These are phyloP conservation scores for Sindora glabra DNA, from an alignment of 306 rosid species.

Conservation along the genomic window DNA sequence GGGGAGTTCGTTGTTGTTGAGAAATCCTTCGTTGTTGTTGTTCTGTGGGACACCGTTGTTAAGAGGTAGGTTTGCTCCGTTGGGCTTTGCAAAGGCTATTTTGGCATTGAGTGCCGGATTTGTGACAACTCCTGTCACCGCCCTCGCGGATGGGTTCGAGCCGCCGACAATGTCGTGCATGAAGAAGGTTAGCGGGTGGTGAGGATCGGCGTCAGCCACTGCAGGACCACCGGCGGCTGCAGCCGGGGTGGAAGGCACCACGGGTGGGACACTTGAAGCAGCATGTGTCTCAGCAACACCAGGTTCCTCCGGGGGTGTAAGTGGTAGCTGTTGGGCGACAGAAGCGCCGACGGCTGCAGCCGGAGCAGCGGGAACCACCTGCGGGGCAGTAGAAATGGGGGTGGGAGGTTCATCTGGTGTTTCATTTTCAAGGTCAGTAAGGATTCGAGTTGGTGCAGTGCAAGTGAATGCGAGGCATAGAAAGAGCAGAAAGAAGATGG, in stretches of 20 bases:
- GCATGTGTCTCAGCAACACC: slow-evolving; percentile 12
- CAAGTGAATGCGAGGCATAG: slow-evolving; percentile 15
- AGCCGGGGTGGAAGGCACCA: not conserved
- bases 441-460: slow-evolving; percentile 29
- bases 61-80: slow-evolving; percentile 62
- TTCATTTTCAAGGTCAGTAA: slow-evolving; percentile 19
- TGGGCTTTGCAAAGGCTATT: slow-evolving; percentile 85
- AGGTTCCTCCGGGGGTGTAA: not conserved
- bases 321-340: no score
- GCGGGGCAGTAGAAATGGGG: no score
- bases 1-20: slow-evolving; percentile 74
- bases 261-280: slow-evolving; percentile 19
- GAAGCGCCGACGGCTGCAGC: no score
- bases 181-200: slow-evolving; percentile 44
- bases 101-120: slow-evolving; percentile 72
- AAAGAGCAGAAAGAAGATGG: slow-evolving; percentile 13
- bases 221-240: slow-evolving; percentile 11
- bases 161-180: slow-evolving; percentile 85
- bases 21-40: slow-evolving; percentile 59
- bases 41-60: slow-evolving; percentile 54
- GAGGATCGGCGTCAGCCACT: not conserved
- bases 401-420: no score
- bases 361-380: no score
- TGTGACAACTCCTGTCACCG: slow-evolving; percentile 62
- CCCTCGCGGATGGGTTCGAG: slow-evolving; percentile 65